phyloP scores from a whole-genome alignment of 75 land plant genomes.

The Isoetes taiwanensis region DNA sequence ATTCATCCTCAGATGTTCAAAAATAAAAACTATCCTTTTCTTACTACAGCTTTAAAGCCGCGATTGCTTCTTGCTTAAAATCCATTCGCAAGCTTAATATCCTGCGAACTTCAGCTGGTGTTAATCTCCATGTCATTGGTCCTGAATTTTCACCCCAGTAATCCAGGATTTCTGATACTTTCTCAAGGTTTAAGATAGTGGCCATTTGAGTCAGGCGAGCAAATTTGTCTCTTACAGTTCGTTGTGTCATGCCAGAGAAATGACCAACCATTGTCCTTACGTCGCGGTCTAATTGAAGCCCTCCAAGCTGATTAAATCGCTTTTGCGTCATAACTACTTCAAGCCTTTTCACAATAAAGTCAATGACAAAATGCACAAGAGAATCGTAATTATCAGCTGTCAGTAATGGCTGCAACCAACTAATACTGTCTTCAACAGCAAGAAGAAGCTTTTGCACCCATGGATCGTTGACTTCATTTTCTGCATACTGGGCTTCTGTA shows the following conservation, averaged over 20 bases:
- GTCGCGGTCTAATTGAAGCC: constrained; percentile 91
- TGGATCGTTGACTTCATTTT: constrained; percentile 82
- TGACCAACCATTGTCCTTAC: constrained; percentile 71
- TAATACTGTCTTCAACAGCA: constrained; percentile 61
- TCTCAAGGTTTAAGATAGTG: constrained; percentile 86
- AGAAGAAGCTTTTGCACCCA: constrained; percentile 95
- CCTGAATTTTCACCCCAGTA: constrained; percentile 99
- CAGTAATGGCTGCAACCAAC: constrained; percentile 82
- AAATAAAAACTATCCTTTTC: background rate
- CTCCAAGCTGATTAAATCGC: constrained; percentile 85
- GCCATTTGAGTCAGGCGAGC: constrained; percentile 91
- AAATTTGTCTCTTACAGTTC: constrained; percentile 87
- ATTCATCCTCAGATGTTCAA: no score
- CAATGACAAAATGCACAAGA: constrained; percentile 65
- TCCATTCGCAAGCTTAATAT: constrained; percentile 69
- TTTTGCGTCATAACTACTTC: constrained; percentile 91
- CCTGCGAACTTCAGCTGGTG: constrained; percentile 83
- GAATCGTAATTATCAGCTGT: constrained; percentile 78
- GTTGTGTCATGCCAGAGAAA: constrained; percentile 80
- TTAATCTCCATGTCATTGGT: constrained; percentile 93
- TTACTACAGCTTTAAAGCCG: constrained; percentile 55
- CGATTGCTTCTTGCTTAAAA: constrained; percentile 84
- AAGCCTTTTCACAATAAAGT: constrained; percentile 68
- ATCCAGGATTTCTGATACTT: constrained; percentile 83
- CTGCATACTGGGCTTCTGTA: constrained; percentile 76